Base-by-base conservation (phyloP, 805 yeast species). In the Blastobotrys robertii region DNA sequence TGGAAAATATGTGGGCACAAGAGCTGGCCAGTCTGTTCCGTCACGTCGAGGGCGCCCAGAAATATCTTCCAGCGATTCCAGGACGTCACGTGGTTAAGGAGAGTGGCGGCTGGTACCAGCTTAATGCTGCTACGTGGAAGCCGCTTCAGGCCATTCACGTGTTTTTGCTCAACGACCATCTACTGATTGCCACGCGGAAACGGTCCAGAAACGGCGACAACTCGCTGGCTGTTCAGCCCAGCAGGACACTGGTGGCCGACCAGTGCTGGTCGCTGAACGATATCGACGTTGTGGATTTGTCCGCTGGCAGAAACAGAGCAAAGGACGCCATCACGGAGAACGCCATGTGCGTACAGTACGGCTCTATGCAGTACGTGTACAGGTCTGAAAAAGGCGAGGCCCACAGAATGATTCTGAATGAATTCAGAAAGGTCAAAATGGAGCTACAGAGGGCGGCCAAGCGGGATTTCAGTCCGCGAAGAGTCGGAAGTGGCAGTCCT, bases 21-120 rank as follows among this genome's bases (percentile, higher is more conserved):
- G 86, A 83, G 55, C 66, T 87, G 55, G 75, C 73, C 43, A 71
- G 76, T 7, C 63, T 87, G 41, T 86, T 81, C 60, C 77, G 77
- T 51, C 85, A 82, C 49, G 94, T 88, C 11, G 95, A 88, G 50
- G 94, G 95, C n/a, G 87, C 94, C 1, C 88, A 84, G 52, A 83
- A 83, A 54, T 76, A 73, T 46, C 68, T 87, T 32, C 82, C 86
- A 14, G 76, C 84, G 1, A 59, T 74, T 6, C 85, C 88, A 0
- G 92, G 88, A 3, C 72, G 95, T 39, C 95, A 86, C 59, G 74
- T 87, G 2, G 64, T 85, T 13, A 73, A 78, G 8, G 92, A 87
- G 53, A 77, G 86, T 57, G 81, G 82, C 2, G 73, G 87, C 39
- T 88, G 96, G 96, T 76, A 73, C 45, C 95, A 87, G 60, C 65